Evolutionary conservation across 2,329 filamentous ascomycete species (phyloP).

Genomic region (Microdochium nivale): DNA sequence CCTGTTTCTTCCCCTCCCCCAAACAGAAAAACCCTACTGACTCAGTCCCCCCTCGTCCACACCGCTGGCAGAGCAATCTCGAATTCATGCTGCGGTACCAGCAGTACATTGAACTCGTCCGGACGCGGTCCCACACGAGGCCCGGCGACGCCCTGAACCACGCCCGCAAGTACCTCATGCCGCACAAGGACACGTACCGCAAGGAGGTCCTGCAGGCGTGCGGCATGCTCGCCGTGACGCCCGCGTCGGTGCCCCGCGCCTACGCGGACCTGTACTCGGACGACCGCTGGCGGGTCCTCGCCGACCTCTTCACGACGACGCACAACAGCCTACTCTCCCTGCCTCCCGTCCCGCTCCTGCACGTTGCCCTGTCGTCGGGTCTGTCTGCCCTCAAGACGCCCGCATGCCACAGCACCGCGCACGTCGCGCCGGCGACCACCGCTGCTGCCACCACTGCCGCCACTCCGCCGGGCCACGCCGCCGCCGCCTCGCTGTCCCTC

Average conservation of each 20-base stretch:
- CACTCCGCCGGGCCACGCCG: constrained; percentile 24
- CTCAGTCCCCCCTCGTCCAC: too few species aligned
- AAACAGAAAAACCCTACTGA: too few species aligned
- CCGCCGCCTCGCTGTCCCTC: constrained; percentile 50
- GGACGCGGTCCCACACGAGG: constrained; percentile 54
- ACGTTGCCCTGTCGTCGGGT: constrained; percentile 83
- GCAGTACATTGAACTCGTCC: constrained; percentile 87
- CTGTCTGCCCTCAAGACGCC: constrained; percentile 94
- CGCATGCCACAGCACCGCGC: constrained; percentile 64
- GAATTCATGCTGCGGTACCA: constrained; percentile 92
- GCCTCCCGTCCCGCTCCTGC: constrained; percentile 73
- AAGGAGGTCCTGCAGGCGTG: constrained; percentile 64
- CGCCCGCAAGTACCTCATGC: constrained; percentile 71
- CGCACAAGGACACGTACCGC: constrained; percentile 60
- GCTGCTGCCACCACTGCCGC: too few species aligned
- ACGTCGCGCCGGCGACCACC: constrained; percentile 12
- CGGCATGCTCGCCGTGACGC: constrained; percentile 69
- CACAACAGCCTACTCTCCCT: constrained; percentile 82
- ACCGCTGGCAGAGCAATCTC: constrained; percentile 54
- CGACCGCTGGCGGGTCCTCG: constrained; percentile 66
- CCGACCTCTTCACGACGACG: constrained; percentile 72
- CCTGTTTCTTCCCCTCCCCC: constrained; percentile 8
- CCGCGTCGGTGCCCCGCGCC: constrained; percentile 34
- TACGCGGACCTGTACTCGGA: constrained; percentile 59
- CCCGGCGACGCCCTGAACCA: constrained; percentile 71